These are phyloP conservation scores for Globisporangium canariense DNA, from an alignment of 352 stramenopile species.

Conservation along the genomic window DNA sequence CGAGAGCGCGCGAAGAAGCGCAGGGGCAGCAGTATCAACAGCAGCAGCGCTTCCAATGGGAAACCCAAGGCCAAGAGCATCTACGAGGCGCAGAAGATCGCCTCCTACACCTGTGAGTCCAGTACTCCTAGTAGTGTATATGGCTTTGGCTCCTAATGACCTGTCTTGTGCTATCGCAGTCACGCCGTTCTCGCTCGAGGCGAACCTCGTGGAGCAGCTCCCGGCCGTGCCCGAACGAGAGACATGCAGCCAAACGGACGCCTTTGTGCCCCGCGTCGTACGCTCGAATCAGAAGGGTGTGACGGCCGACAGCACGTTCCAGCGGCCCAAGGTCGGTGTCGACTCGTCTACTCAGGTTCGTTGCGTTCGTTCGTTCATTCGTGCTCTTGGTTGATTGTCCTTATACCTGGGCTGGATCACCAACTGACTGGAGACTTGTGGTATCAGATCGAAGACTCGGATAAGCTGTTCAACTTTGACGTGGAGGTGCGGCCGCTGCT, in stretches of 20 bases:
- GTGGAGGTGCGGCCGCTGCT: conserved; percentile 71
- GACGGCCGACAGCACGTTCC: conserved; percentile 45
- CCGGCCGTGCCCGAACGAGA: conserved; percentile 32
- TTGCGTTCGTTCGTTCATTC: background rate
- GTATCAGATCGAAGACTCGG: conserved; percentile 61
- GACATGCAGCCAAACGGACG: conserved; percentile 65
- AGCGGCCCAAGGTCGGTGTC: conserved; percentile 67
- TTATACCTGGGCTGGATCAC: background rate
- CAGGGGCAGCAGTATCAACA: conserved; percentile 3
- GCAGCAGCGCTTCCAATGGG: background rate
- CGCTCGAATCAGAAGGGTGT: conserved; percentile 30
- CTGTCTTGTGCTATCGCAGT: conserved; percentile 21
- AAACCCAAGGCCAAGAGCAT: conserved; percentile 32
- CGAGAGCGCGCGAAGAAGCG: conserved; percentile 41
- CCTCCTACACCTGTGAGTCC: conserved; percentile 36
- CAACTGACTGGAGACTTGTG: background rate
- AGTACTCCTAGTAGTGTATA: background rate
- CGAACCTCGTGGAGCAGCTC: conserved; percentile 62
- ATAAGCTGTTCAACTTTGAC: conserved; percentile 82
- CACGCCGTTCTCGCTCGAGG: conserved; percentile 51
- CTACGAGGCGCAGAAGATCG: conserved; percentile 29
- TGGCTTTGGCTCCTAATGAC: background rate
- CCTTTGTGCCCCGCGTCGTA: conserved; percentile 35
- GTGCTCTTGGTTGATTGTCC: background rate
- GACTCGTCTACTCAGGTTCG: conserved; percentile 66